A percentile compares a stretch with the other conserved stretches of the same genome.
Evolutionary conservation across 129 eudicot genomes (phyloP).

Genomic region (Silybum marianum): DNA sequence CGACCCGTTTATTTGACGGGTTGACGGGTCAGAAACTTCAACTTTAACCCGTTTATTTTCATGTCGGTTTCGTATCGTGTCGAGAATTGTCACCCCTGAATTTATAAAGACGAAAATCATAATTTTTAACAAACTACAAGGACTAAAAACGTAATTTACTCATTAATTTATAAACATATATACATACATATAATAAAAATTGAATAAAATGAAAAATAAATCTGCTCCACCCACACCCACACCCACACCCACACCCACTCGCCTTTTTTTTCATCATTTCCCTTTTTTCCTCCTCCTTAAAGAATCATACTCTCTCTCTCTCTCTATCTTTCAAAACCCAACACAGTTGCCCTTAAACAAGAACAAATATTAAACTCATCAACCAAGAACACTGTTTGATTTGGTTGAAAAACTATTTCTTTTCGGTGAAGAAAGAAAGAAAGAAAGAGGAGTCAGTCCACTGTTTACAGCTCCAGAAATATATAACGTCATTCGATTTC

Average conservation of each 20-base stretch:
- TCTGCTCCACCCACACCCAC: conserved; percentile 37
- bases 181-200: background rate
- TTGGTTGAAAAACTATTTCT: background rate
- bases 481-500: background rate
- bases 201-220: background rate
- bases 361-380: conserved; percentile 1
- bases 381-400: conserved; percentile 10
- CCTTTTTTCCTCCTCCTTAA: conserved; percentile 26
- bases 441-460: conserved; percentile 7
- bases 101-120: no score
- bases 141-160: no score
- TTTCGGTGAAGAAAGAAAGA: background rate
- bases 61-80: no score
- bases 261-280: conserved; percentile 30
- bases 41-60: no score
- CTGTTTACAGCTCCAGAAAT: conserved; percentile 15
- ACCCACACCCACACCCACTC: conserved; percentile 32
- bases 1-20: no score
- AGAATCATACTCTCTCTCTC: conserved; percentile 12
- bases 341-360: conserved; percentile 11
- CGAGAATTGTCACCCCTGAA: no score
- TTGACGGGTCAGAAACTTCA: no score
- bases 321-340: conserved; percentile 28
- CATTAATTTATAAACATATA: no score
- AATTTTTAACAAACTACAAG: no score